Percentiles rank a stretch among this genome's conserved stretches.
These are phyloP conservation scores for Polychytrium aggregatum DNA, from an alignment of 192 early-diverging fungal genomes.

Conservation along the genomic window DNA sequence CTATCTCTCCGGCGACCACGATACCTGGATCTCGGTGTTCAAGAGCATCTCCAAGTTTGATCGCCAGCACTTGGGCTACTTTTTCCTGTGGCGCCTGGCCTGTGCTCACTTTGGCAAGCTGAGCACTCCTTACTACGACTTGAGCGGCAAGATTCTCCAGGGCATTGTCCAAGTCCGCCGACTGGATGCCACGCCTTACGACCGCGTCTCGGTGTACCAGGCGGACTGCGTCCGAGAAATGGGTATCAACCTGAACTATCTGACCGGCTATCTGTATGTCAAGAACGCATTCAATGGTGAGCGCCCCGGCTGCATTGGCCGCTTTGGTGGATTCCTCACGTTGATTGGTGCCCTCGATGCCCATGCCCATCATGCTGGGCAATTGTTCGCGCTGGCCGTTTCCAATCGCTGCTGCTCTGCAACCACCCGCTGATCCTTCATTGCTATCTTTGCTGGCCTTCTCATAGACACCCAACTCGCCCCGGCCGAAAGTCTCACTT, in stretches of 20 bases:
- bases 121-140: slow-evolving; percentile 10
- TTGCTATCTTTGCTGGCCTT: neutral
- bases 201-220: slow-evolving; percentile 14
- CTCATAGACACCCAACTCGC: slow-evolving; percentile 19
- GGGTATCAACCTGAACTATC: slow-evolving; percentile 21
- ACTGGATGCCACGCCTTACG: slow-evolving; percentile 1
- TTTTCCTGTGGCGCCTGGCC: slow-evolving; percentile 23
- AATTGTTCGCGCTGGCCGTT: slow-evolving; percentile 4
- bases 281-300: slow-evolving; percentile 33
- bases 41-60: slow-evolving; percentile 3
- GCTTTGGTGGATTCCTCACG: slow-evolving; percentile 2
- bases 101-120: slow-evolving; percentile 30
- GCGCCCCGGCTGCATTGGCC: neutral
- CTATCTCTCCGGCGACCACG: slow-evolving; percentile 18
- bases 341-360: too few species aligned
- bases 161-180: too few species aligned
- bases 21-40: slow-evolving; percentile 16
- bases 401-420: too few species aligned
- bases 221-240: slow-evolving; percentile 21
- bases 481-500: slow-evolving; percentile 20
- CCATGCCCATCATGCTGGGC: too few species aligned
- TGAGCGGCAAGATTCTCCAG: slow-evolving; percentile 18
- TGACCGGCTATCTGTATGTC: slow-evolving; percentile 29
- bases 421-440: too few species aligned
- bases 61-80: slow-evolving; percentile 13